Evolutionary conservation across 495 filamentous ascomycete genomes (phyloP).

Genomic region (Daldinia bambusicola): DNA sequence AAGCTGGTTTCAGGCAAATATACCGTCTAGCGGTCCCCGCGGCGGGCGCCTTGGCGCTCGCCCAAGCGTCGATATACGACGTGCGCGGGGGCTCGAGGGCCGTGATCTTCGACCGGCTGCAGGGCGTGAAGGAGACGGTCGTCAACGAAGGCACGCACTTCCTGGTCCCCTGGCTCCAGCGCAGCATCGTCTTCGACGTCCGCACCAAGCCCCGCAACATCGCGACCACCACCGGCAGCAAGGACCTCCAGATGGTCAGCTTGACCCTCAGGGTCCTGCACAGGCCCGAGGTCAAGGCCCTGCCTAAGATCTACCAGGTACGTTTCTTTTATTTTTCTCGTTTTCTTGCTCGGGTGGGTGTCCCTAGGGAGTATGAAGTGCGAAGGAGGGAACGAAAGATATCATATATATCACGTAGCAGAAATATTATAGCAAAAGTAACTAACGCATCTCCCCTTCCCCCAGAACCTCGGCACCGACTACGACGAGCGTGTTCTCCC

Average conservation of each 20-base stretch:
- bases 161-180: slow-evolving; percentile 94
- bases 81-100: slow-evolving; percentile 92
- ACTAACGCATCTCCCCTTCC: slow-evolving; percentile 27
- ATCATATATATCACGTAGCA: not conserved
- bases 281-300: slow-evolving; percentile 87
- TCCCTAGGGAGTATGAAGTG: not conserved
- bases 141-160: slow-evolving; percentile 98
- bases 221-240: slow-evolving; percentile 96
- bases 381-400: not conserved
- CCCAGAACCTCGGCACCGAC: slow-evolving; percentile 83
- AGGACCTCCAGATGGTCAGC: slow-evolving; percentile 99
- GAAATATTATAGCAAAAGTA: not conserved
- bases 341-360: too few relatives aligned
- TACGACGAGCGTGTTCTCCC: slow-evolving; percentile 99
- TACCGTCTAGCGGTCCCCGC: slow-evolving; percentile 79
- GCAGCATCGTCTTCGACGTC: slow-evolving; percentile 95
- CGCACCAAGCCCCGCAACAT: slow-evolving; percentile 97
- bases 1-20: slow-evolving; percentile 48
- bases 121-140: slow-evolving; percentile 91
- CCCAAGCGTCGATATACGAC: slow-evolving; percentile 88
- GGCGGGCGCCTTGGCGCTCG: slow-evolving; percentile 67
- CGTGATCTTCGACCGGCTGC: slow-evolving; percentile 96
- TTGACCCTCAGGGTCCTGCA: slow-evolving; percentile 96
- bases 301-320: slow-evolving; percentile 99
- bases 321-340: slow-evolving; percentile 38